Conservation (phyloP, 2,329 filamentous ascomycete species). For the Teratosphaeriaceae sp. region DNA sequence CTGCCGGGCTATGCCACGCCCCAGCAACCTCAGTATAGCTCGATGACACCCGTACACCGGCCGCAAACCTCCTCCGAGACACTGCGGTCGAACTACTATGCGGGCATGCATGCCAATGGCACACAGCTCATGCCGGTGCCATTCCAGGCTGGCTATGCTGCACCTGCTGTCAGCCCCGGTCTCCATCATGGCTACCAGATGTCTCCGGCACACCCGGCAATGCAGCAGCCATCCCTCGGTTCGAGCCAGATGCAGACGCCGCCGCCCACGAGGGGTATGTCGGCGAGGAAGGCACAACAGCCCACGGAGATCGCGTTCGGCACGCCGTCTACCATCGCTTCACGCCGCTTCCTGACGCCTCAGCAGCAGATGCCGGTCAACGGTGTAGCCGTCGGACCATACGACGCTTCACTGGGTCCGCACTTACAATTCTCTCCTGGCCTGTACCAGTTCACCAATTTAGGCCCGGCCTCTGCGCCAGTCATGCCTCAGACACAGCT, state of each 20-base stretch:
- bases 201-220: conserved; percentile 10
- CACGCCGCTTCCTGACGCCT: conserved; percentile 24
- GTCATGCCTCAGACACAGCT: conserved; percentile 49
- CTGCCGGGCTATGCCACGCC: conserved; percentile 35
- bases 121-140: conserved; percentile 13
- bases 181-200: conserved; percentile 7
- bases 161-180: conserved; percentile 13
- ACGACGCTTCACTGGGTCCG: conserved; percentile 42
- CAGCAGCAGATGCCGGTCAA: conserved; percentile 15
- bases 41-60: conserved; percentile 21
- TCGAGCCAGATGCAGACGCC: conserved; percentile 53
- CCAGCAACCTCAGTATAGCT: conserved; percentile 19
- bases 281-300: conserved; percentile 41
- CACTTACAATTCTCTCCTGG: conserved; percentile 53
- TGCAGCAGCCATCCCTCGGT: conserved; percentile 16
- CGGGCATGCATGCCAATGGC: conserved; percentile 16
- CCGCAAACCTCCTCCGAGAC: conserved; percentile 21
- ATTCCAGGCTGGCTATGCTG: conserved; percentile 8
- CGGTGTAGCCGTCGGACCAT: conserved; percentile 9
- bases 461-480: conserved; percentile 51
- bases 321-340: conserved; percentile 32
- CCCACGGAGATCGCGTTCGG: conserved; percentile 36
- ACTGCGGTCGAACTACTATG: conserved; percentile 22
- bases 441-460: conserved; percentile 46
- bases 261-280: conserved; percentile 51